Evolutionary conservation across 2,329 filamentous ascomycete species (phyloP).

Genomic region (Aureobasidium sp.): DNA sequence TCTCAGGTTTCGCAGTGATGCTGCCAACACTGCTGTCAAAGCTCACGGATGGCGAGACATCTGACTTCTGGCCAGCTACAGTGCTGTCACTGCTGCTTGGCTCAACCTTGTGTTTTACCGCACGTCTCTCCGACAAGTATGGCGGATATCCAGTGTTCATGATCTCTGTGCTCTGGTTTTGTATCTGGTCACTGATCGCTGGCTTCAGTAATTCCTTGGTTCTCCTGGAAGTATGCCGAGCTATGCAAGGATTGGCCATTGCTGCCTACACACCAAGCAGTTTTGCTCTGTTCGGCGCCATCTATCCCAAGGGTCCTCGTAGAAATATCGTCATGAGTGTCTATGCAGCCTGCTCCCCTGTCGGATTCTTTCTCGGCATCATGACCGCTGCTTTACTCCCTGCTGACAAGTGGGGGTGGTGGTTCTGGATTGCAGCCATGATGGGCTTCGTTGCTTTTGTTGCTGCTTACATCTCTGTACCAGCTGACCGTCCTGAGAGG

Average conservation of each 20-base stretch:
- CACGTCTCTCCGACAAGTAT: conserved; percentile 39
- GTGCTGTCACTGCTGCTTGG: conserved; percentile 38
- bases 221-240: conserved; percentile 36
- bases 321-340: conserved; percentile 38
- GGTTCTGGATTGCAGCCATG: conserved; percentile 37
- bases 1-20: conserved; percentile 40
- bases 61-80: conserved; percentile 38
- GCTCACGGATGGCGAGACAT: not conserved
- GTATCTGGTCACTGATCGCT: conserved; percentile 38
- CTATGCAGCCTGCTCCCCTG: conserved; percentile 40
- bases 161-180: conserved; percentile 37
- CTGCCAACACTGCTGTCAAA: conserved; percentile 32
- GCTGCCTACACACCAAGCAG: conserved; percentile 39
- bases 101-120: conserved; percentile 36
- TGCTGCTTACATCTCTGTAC: conserved; percentile 36
- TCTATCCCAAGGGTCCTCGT: conserved; percentile 34
- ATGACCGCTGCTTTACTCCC: conserved; percentile 35
- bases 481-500: conserved; percentile 35
- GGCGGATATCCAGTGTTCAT: conserved; percentile 40
- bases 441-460: conserved; percentile 32
- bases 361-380: conserved; percentile 41
- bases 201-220: conserved; percentile 32
- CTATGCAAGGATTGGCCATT: conserved; percentile 41
- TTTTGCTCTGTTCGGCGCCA: conserved; percentile 37
- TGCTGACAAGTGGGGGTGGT: conserved; percentile 32